Conservation (phyloP, 1,139 yeast species). For the Hyphopichia wangnamkhiaoensis region DNA sequence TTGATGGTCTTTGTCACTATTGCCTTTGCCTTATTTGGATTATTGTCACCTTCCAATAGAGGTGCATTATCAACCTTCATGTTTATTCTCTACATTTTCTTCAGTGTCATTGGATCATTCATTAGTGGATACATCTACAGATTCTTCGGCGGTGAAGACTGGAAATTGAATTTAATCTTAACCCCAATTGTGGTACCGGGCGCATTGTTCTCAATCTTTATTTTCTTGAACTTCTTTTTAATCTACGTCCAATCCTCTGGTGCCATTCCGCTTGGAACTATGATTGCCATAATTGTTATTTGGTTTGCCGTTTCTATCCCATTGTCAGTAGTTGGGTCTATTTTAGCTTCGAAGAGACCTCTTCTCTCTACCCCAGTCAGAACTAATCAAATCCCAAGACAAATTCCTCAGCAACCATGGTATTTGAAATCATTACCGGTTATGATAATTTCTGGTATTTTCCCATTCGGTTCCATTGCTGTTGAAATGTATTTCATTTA, state of each 20-base stretch:
- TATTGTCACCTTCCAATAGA: conserved; percentile 90
- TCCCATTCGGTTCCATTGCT: conserved; percentile 94
- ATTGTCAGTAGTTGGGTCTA: conserved; percentile 75
- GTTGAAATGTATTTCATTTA: conserved; percentile 90
- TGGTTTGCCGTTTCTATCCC: conserved; percentile 92
- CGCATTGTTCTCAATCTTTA: conserved; percentile 58
- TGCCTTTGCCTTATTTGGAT: conserved; percentile 82
- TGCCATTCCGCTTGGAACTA: conserved; percentile 90
- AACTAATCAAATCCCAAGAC: conserved; percentile 93
- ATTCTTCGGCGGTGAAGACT: conserved; percentile 87
- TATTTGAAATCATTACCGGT: conserved; percentile 70
- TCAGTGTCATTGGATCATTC: conserved; percentile 81
- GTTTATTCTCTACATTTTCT: conserved; percentile 78
- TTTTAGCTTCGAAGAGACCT: conserved; percentile 70
- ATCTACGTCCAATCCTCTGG: conserved; percentile 83
- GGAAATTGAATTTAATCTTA: conserved; percentile 82
- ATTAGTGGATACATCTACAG: conserved; percentile 85
- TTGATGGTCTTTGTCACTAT: conserved; percentile 76
- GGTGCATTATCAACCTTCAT: conserved; percentile 90
- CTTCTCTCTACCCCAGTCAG: conserved; percentile 71
- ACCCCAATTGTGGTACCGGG: conserved; percentile 90
- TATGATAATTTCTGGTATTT: conserved; percentile 77
- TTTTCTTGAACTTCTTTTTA: conserved; percentile 79
- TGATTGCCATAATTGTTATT: conserved; percentile 74
- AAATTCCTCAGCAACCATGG: conserved; percentile 90